Evolutionary conservation across 2,329 filamentous ascomycete species (phyloP), one percentile per base, ranked within the genome.

Genomic region (Alternaria atra): DNA sequence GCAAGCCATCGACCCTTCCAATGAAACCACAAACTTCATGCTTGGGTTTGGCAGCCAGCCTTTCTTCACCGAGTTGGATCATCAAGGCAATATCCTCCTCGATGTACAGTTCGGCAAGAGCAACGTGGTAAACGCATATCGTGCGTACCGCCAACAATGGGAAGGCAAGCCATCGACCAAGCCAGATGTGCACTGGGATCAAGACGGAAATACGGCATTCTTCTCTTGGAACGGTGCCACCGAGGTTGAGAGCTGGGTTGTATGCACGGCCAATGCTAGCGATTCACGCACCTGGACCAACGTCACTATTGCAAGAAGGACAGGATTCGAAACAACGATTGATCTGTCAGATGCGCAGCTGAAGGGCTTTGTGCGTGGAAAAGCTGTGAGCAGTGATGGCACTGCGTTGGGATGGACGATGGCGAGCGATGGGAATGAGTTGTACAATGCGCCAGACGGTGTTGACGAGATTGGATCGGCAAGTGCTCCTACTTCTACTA

Each of bases 41-140:
- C 69, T 85, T 7, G 82, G 82, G 20, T 85, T 80, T 75, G 83
- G 85, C 3, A 80, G 81, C 25, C 78, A 79, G 20, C 81, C 83
- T 0, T 80, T 80, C 2, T 84, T 81, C 58, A 83, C 80, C 10
- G 85, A 87, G 65, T 84, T 77, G 63, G 66, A 74, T 0, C 48
- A 68, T 12, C 69, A 80, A 23, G 81, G 81, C 32, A 70, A 75
- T 6, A 63, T 81, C 15, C 67, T 84, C 3, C 80, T 81, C 55
- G 78, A 81, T 44, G 73, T 77, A 1, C 81, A 83, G 52, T 79
- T 82, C 48, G 79, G 76, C n/a, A 71, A 62, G 34, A 64, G 47
- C 68, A 50, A 76, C 23, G 44, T 72, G 8, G 74, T 78, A 9
- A 77, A 78, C 44, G 73, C 66, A 8, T 81, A 81, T 58, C 79